These are phyloP conservation scores for Alternaria ethzedia DNA, from an alignment of 2,329 filamentous ascomycete genomes.

Conservation along the genomic window DNA sequence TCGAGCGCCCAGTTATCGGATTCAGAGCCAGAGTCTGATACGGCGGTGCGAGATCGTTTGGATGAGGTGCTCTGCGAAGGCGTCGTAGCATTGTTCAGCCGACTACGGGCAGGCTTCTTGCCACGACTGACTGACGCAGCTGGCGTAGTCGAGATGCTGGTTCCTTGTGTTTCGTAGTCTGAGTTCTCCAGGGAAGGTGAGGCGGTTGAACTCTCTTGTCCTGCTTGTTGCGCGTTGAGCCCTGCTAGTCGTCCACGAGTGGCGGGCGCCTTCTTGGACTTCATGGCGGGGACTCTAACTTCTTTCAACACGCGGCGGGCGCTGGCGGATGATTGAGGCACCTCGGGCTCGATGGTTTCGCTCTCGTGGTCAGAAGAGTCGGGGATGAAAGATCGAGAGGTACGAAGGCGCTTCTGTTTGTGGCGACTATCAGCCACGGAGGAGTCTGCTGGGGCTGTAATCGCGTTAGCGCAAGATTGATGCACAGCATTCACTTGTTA, in stretches of 20 bases:
- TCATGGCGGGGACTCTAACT: conserved; percentile 40
- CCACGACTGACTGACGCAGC: conserved; percentile 46
- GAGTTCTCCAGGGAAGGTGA: conserved; percentile 49
- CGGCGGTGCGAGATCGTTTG: conserved; percentile 30
- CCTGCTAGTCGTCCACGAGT: conserved; percentile 15
- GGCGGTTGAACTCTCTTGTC: conserved; percentile 34
- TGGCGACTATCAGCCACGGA: conserved; percentile 13
- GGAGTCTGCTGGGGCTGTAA: conserved; percentile 10
- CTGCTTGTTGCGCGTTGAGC: conserved; percentile 14
- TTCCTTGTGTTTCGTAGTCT: conserved; percentile 67
- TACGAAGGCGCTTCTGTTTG: conserved; percentile 26
- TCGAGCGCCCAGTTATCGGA: conserved; percentile 43
- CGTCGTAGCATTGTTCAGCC: conserved; percentile 23
- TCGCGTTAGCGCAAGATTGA: not conserved
- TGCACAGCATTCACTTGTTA: not conserved
- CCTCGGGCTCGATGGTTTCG: conserved; percentile 19
- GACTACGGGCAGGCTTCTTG: conserved; percentile 30
- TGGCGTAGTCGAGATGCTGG: conserved; percentile 64
- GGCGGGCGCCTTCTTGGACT: conserved; percentile 16
- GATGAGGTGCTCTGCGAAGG: conserved; percentile 20
- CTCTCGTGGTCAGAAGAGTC: conserved; percentile 43
- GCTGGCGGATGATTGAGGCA: conserved; percentile 7
- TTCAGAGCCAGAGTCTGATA: conserved; percentile 38
- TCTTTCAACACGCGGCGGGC: conserved; percentile 39
- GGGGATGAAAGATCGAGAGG: conserved; percentile 36